Base-by-base conservation (phyloP, 1,284 basidiomycete genomes). In the Apiotrichum gracile region DNA sequence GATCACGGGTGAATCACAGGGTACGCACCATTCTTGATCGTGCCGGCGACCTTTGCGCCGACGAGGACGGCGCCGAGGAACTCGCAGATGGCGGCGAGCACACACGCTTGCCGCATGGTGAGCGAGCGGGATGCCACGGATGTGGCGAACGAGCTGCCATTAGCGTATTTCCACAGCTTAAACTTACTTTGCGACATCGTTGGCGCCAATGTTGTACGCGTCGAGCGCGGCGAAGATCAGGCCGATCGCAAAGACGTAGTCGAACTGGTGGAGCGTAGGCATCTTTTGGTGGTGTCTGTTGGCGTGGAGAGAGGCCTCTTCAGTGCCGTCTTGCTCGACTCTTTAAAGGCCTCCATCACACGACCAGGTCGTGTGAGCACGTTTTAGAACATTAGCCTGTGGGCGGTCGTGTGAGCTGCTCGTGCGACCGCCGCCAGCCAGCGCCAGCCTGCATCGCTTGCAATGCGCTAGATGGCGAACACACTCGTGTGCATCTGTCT, bases 161-260 rank as follows among this genome's bases (percentile, higher is more conserved):
- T 13, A 29, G 27, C 27, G 27, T 29, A 13, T 6, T 29, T 29
- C 27, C 27, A 29, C 7, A 6, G 6, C 13, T 37, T 14, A 13
- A 14, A 52, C 51, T 52, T 38, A 52, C 51, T 66, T 67, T 19
- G 67, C 64, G 13, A 66, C 67, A 62, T 73, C 69, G 62, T 76
- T 76, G 40, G 74, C 61, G 58, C 77, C 77, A 51, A 78, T 78
- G 67, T 76, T 77, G 72, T 65, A 79, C 1, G 77, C 76, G 56
- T 79, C 78, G 39, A 79, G 69, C 7, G 65, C 63, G n/a, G 71
- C 65, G 60, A 78, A 76, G 49, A 77, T 62, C 42, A 71, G 58
- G 42, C 72, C 73, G 43, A 78, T 69, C 31, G 70, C 76, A 53
- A 78, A 76, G 45, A 78, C 61, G 65, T 77, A 78, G 65, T 77